phyloP scores from a whole-genome alignment of 495 filamentous ascomycete genomes.

The Aspergillus cristatus region DNA sequence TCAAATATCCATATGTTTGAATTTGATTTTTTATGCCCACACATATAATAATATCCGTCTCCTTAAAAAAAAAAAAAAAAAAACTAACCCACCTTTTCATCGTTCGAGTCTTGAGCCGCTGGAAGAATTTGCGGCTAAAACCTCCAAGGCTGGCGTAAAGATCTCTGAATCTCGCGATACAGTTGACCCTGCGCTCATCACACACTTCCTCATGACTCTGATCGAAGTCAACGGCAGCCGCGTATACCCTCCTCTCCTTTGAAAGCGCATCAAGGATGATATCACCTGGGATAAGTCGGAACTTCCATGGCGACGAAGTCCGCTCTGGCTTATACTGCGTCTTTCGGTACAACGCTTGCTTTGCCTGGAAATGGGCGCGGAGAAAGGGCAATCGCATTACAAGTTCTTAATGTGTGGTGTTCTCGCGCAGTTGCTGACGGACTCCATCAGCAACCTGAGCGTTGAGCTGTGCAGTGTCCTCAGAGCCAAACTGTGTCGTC shows the following conservation, averaged over 20 bases:
- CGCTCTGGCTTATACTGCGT: conserved; percentile 51
- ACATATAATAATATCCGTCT: too few relatives aligned
- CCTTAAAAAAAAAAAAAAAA: too few relatives aligned
- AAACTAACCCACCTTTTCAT: too few relatives aligned
- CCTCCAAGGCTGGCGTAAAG: conserved; percentile 38
- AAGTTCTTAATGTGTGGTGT: conserved; percentile 45
- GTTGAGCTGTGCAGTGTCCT: conserved; percentile 28
- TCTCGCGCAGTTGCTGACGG: conserved; percentile 33
- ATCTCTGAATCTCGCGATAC: conserved; percentile 48
- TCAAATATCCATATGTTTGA: too few relatives aligned
- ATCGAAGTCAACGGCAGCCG: conserved; percentile 42
- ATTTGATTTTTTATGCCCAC: too few relatives aligned
- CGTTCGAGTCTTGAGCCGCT: conserved; percentile 36
- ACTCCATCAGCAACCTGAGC: conserved; percentile 15
- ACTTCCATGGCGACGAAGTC: conserved; percentile 47
- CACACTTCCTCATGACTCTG: conserved; percentile 46
- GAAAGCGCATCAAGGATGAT: conserved; percentile 53
- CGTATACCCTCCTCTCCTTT: conserved; percentile 21
- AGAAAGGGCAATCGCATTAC: conserved; percentile 43
- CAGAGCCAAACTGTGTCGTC: conserved; percentile 49
- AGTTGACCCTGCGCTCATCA: conserved; percentile 41
- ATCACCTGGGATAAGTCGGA: conserved; percentile 36
- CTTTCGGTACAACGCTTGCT: conserved; percentile 44
- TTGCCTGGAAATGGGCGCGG: conserved; percentile 30
- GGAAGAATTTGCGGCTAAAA: conserved; percentile 39